Evolutionary conservation across 2,329 filamentous ascomycete genomes (phyloP).

Genomic region (Calonectria hongkongensis): DNA sequence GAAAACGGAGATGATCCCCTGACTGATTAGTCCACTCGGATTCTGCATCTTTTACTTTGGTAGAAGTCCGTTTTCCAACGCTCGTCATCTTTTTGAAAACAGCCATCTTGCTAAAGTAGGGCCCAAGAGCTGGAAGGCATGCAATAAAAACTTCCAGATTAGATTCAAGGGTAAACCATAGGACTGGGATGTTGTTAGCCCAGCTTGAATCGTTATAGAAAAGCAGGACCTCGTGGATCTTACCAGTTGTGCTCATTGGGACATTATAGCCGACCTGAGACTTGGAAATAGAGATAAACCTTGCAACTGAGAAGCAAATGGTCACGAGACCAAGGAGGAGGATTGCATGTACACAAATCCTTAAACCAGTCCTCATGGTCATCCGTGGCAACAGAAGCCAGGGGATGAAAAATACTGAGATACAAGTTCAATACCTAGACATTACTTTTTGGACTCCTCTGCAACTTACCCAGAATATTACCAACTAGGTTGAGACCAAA

Average conservation of each 20-base stretch:
- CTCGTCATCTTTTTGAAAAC: background rate
- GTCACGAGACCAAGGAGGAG: background rate
- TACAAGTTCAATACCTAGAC: background rate
- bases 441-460: background rate
- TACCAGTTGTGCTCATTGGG: background rate
- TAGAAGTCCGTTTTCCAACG: background rate
- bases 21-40: background rate
- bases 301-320: background rate
- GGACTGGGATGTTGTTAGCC: background rate
- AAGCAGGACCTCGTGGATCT: background rate
- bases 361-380: background rate
- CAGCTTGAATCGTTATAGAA: background rate
- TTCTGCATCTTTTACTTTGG: background rate
- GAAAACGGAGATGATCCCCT: background rate
- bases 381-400: background rate
- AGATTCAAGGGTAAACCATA: background rate
- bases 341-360: background rate
- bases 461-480: background rate
- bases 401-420: background rate
- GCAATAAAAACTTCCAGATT: background rate
- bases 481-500: background rate
- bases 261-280: background rate
- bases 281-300: background rate
- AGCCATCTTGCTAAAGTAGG: background rate
- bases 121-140: background rate